phyloP scores from a whole-genome alignment of 2,329 filamentous ascomycete species.

The Chaetothyriales sp. region DNA sequence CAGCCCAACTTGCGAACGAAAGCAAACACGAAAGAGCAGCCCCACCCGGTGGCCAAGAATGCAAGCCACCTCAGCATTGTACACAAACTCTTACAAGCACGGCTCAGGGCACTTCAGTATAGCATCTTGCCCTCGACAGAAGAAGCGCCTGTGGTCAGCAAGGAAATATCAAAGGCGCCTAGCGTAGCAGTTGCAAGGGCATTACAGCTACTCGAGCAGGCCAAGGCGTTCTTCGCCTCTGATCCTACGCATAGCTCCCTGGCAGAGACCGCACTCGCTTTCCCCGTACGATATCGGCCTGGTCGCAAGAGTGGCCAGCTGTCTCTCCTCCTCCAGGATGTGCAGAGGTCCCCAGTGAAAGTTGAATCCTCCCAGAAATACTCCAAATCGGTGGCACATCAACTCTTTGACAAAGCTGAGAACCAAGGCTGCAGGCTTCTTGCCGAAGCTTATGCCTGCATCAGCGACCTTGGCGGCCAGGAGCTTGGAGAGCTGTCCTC shows the following conservation, averaged over 20 bases:
- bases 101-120: neutral
- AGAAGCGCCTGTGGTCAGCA: neutral
- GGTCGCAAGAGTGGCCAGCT: conserved; percentile 38
- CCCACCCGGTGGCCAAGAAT: neutral
- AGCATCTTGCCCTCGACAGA: neutral
- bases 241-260: conserved; percentile 77
- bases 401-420: neutral
- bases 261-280: conserved; percentile 83
- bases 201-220: conserved; percentile 48
- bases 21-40: neutral
- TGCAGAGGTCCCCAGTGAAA: neutral
- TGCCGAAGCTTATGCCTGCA: conserved; percentile 6
- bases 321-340: conserved; percentile 11
- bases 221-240: conserved; percentile 8
- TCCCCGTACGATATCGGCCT: conserved; percentile 44
- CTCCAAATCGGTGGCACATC: conserved; percentile 3
- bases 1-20: neutral
- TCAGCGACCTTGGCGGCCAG: neutral
- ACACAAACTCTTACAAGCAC: neutral
- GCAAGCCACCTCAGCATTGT: neutral
- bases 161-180: neutral
- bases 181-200: conserved; percentile 22
- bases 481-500: conserved; percentile 4
- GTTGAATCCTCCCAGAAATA: neutral
- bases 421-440: conserved; percentile 1